These are phyloP conservation scores for Fusarium nodosum DNA, from an alignment of 2,329 filamentous ascomycete species.

Conservation along the genomic window DNA sequence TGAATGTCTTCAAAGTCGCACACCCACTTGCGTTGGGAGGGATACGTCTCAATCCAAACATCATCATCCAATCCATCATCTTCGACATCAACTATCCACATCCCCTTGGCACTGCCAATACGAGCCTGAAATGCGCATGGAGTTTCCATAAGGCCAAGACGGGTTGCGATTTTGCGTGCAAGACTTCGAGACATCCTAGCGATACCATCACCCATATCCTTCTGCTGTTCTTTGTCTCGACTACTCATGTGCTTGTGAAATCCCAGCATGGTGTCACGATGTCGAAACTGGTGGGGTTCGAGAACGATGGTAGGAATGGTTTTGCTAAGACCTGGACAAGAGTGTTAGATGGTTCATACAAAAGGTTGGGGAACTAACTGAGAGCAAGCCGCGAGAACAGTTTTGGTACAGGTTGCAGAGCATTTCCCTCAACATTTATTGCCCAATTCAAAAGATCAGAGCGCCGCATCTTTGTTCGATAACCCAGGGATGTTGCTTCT, in stretches of 20 bases:
- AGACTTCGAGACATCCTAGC: slow-evolving; percentile 73
- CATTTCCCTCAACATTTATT: slow-evolving; percentile 61
- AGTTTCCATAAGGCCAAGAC: slow-evolving; percentile 64
- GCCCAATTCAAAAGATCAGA: slow-evolving; percentile 66
- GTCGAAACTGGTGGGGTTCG: slow-evolving; percentile 60
- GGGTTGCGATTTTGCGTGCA: slow-evolving; percentile 64
- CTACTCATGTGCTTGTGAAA: slow-evolving; percentile 70
- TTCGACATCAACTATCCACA: slow-evolving; percentile 75
- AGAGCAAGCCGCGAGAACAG: slow-evolving; percentile 70
- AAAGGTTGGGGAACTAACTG: slow-evolving; percentile 55
- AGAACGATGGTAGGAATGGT: slow-evolving; percentile 64
- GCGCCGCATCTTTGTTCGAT: slow-evolving; percentile 55
- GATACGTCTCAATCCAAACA: slow-evolving; percentile 75
- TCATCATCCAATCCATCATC: slow-evolving; percentile 57
- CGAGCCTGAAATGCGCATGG: slow-evolving; percentile 78
- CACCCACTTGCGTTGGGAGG: slow-evolving; percentile 78
- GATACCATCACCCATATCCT: slow-evolving; percentile 77
- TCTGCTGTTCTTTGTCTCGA: slow-evolving; percentile 55
- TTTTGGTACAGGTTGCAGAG: slow-evolving; percentile 64
- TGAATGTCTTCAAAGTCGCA: slow-evolving; percentile 62
- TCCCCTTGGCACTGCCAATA: slow-evolving; percentile 79
- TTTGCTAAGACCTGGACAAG: slow-evolving; percentile 63
- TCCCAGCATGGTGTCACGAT: slow-evolving; percentile 26
- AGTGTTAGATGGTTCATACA: slow-evolving; percentile 4
- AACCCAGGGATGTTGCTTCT: slow-evolving; percentile 37